Base-by-base conservation (phyloP, 768 basidiomycete species). In the Boletus speciosus region DNA sequence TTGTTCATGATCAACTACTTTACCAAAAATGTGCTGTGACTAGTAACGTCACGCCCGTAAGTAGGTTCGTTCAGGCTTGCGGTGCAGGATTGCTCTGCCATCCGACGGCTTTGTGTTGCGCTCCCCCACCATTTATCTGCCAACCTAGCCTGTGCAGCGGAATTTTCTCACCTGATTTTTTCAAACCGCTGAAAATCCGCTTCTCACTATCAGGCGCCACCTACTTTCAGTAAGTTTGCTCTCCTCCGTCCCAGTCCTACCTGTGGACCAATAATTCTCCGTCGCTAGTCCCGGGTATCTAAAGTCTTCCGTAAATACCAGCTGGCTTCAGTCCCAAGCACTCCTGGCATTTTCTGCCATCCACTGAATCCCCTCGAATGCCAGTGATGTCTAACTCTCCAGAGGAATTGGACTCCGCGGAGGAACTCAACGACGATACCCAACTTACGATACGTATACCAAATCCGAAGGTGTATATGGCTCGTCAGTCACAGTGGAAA, bases 401-500 rank as follows among this genome's bases (percentile, higher is more conserved):
- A 46, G 71, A 76, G 34, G 75, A 72, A 62, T 57, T 67, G 60
- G 73, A 74, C 58, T 71, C 72, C 32, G 62, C 67, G 27, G 74
- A 70, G 55, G 76, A 76, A 52, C 59, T 65, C 52, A 70, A 71
- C 53, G 80, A 78, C 66, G 80, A 81, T 64, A 73, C 73, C 46
- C 80, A 79, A 56, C 74, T 85, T 60, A 84, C 78, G 44, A 84
- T 86, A 61, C 76, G 80, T 54, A 86, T 86, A 59, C 84, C 85
- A 3, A 85, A 84, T 62, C 81, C 82, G 35, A 83, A 81, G 72
- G 75, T 81, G 48, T 85, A 80, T 68, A 79, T 82, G 80, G 82
- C 79, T 63, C 82, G 80, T 56, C 84, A 83, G 66, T 87, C 85
- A 39, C 82, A 83, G 52, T 88, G 86, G 86, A 85, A 86, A 58